Percentiles rank a stretch among this genome's conserved stretches.
Conservation (phyloP, 2,329 filamentous ascomycete species). For the Madurella mycetomatis region DNA sequence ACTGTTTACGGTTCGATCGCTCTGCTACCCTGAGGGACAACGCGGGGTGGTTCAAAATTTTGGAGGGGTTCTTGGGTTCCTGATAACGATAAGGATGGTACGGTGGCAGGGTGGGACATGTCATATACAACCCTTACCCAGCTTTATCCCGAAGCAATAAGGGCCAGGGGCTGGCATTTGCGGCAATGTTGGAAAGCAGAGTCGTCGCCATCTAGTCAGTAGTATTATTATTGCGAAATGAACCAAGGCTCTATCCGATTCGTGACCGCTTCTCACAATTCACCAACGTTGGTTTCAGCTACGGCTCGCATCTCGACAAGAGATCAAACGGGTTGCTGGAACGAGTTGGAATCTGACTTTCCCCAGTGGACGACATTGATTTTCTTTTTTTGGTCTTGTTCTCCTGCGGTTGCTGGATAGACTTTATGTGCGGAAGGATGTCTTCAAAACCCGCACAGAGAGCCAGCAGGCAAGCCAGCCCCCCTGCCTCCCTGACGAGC, state of each 20-base stretch:
- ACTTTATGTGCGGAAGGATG: constrained; percentile 11
- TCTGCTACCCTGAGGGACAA: background rate
- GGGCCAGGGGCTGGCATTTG: background rate
- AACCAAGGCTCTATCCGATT: too few relatives aligned
- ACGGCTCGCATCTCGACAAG: background rate
- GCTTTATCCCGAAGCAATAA: background rate
- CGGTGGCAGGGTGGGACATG: background rate
- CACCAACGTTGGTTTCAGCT: too few relatives aligned
- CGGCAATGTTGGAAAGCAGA: too few relatives aligned
- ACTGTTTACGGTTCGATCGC: background rate
- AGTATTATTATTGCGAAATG: too few relatives aligned
- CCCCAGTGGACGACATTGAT: background rate
- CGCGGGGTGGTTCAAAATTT: constrained; percentile 23
- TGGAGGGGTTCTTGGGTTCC: constrained; percentile 18
- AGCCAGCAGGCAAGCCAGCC: constrained; percentile 11
- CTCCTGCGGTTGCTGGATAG: constrained; percentile 6
- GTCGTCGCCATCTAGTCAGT: too few relatives aligned
- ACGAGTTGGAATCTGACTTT: constrained; percentile 4
- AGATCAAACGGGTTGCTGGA: constrained; percentile 20
- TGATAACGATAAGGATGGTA: constrained; percentile 24
- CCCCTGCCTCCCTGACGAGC: constrained; percentile 10
- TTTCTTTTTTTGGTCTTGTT: constrained; percentile 17
- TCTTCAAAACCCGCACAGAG: constrained; percentile 16
- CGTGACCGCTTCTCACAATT: too few relatives aligned
- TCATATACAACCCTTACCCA: constrained; percentile 11